A percentile compares a stretch with the other conserved stretches of the same genome.
These are phyloP conservation scores for Borovskyia barvae DNA, from an alignment of 208 protist species.

Conservation along the genomic window DNA sequence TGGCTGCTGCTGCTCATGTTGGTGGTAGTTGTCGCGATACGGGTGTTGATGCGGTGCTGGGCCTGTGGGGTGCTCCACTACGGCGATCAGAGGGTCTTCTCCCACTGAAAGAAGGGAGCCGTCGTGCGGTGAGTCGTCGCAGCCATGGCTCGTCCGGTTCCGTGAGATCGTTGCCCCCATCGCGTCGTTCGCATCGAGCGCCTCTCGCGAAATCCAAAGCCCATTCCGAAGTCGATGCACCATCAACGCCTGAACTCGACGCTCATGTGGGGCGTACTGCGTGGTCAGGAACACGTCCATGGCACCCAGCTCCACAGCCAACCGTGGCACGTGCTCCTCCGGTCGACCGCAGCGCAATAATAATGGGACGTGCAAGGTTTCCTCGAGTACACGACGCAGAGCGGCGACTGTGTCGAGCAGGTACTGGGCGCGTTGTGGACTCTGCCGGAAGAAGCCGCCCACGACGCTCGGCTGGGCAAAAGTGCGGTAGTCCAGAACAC, in stretches of 20 bases:
- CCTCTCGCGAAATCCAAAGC: slow-evolving; percentile 37
- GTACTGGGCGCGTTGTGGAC: slow-evolving; percentile 76
- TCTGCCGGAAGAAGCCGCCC: slow-evolving; percentile 81
- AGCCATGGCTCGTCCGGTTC: too few species aligned
- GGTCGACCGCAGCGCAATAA: slow-evolving; percentile 77
- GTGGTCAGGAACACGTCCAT: slow-evolving; percentile 81
- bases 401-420: slow-evolving; percentile 68
- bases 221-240: slow-evolving; percentile 27
- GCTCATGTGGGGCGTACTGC: slow-evolving; percentile 86
- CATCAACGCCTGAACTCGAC: slow-evolving; percentile 64
- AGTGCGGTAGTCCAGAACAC: slow-evolving; percentile 78
- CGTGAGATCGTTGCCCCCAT: neutral
- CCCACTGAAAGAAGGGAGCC: neutral
- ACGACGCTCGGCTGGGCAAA: slow-evolving; percentile 85
- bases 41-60: slow-evolving; percentile 18
- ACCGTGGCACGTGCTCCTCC: slow-evolving; percentile 81
- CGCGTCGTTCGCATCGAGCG: neutral
- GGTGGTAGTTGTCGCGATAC: neutral
- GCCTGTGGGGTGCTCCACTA: slow-evolving; percentile 27
- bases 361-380: slow-evolving; percentile 55
- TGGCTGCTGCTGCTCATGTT: neutral
- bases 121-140: too few species aligned
- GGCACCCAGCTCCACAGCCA: slow-evolving; percentile 71
- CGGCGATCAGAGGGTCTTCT: slow-evolving; percentile 22
- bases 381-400: slow-evolving; percentile 62